These are phyloP conservation scores for Candida sanyiensis DNA, from an alignment of 805 yeast genomes.

Conservation along the genomic window DNA sequence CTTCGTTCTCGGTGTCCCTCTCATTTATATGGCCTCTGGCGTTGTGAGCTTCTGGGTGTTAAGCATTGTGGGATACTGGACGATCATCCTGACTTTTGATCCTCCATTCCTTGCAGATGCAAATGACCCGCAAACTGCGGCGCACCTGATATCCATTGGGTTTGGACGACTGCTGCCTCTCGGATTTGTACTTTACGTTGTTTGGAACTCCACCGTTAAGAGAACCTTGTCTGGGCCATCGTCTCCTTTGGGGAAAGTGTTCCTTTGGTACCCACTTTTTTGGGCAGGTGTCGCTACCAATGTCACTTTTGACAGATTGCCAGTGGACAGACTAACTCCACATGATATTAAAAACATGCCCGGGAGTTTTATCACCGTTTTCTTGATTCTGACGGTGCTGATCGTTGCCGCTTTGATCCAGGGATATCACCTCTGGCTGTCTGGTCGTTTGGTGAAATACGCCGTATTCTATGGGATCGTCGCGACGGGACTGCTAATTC, in stretches of 20 bases:
- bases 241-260: conserved; percentile 33
- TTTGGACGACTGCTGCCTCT: conserved; percentile 72
- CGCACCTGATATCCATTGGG: conserved; percentile 62
- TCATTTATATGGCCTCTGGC: conserved; percentile 45
- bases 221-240: conserved; percentile 41
- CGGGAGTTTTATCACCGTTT: conserved; percentile 66
- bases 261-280: conserved; percentile 68
- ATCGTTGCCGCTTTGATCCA: conserved; percentile 60
- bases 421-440: conserved; percentile 73
- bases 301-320: conserved; percentile 80
- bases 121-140: conserved; percentile 44
- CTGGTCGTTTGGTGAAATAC: conserved; percentile 61
- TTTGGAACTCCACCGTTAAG: conserved; percentile 55
- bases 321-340: conserved; percentile 76
- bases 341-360: conserved; percentile 69
- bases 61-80: conserved; percentile 74
- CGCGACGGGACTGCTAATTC: conserved; percentile 36
- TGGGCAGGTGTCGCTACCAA: conserved; percentile 86
- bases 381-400: conserved; percentile 43
- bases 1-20: conserved; percentile 55
- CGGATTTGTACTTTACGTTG: conserved; percentile 59
- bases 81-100: conserved; percentile 66
- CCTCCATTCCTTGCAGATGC: conserved; percentile 67
- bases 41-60: conserved; percentile 55
- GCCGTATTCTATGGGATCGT: conserved; percentile 47